Base-by-base conservation (phyloP, 306 rosid species). In the Lupinus albus region DNA sequence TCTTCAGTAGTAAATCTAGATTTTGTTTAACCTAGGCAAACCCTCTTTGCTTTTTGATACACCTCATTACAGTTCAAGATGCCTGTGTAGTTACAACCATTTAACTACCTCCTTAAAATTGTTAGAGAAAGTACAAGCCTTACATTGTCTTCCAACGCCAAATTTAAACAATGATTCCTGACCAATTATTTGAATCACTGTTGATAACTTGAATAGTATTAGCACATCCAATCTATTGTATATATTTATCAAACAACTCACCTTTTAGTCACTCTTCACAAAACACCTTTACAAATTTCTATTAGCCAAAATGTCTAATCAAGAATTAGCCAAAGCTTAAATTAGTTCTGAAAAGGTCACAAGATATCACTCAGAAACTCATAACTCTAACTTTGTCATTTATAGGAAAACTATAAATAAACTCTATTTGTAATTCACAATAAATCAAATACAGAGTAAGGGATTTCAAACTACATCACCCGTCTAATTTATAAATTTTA, bases 341-440 rank as follows among this genome's bases (percentile, higher is more conserved):
- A 32, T 66, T 57, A 15, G 69, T 49, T 68, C 15, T 52, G 46
- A 35, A 52, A 52, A n/a, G 62, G 61, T 36, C 71, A 51, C 6
- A 76, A 14, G 52, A 15, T 48, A 51, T 59, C 74, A 30, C 13
- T 51, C 13, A 17, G 44, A 30, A 61, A 51, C 30, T 68, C 16
- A 13, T 4, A 32, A 2, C 8, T 33, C 7, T 50, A 49, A 54
- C 61, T 21, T 76, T 53, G 46, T 52, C 60, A 35, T 38, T 52
- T 48, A 36, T 13, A 15, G 11, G 47, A 5, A 14, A 54, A 64
- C 39, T 46, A 14, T 72, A 13, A 8, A 28, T 38, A 77, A 63
- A 57, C 47, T 25, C 63, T 47, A 64, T 65, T 16, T 50, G 65
- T 33, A 39, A 33, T 70, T 66, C 48, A 70, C 72, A 39, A 57